These are phyloP conservation scores for Camelina sativa DNA, from an alignment of 345 rosid species.

Conservation along the genomic window DNA sequence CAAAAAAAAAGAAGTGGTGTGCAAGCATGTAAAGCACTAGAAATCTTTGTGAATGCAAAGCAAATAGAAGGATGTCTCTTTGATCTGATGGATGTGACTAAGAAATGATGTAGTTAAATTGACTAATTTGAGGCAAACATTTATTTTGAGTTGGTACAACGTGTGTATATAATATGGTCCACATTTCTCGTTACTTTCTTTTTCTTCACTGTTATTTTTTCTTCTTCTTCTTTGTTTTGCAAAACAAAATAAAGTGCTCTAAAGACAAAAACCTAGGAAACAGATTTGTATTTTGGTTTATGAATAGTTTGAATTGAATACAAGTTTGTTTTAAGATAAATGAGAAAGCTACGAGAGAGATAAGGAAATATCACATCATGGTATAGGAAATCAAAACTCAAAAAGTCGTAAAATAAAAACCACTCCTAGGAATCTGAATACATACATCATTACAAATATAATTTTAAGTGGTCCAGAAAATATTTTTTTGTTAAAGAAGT, in stretches of 20 bases:
- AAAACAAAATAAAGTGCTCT: not conserved
- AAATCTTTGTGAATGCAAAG: constrained; percentile 32
- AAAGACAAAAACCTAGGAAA: constrained; percentile 6
- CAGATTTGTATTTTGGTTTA: not conserved
- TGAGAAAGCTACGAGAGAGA: not conserved
- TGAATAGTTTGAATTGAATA: too few relatives aligned
- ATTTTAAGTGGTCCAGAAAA: constrained; percentile 9
- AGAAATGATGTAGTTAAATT: constrained; percentile 28
- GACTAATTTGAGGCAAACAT: constrained; percentile 36
- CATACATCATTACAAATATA: too few relatives aligned
- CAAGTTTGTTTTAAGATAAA: too few relatives aligned
- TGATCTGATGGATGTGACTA: constrained; percentile 43
- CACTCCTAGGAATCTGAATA: not conserved
- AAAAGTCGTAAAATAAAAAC: constrained; percentile 9
- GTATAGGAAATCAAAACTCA: constrained; percentile 12
- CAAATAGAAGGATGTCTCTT: constrained; percentile 18
- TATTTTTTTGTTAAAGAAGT: too few relatives aligned
- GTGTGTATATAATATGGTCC: constrained; percentile 41
- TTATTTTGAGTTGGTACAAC: constrained; percentile 39
- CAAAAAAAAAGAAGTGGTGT: constrained; percentile 20
- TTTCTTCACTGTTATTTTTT: not conserved
- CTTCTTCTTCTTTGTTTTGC: too few relatives aligned
- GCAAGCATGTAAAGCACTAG: constrained; percentile 30
- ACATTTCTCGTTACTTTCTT: constrained; percentile 25
- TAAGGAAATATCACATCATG: not conserved